Evolutionary conservation across 768 basidiomycete species (phyloP), one percentile per base, ranked within the genome.

Genomic region (Roridomyces roridus): DNA sequence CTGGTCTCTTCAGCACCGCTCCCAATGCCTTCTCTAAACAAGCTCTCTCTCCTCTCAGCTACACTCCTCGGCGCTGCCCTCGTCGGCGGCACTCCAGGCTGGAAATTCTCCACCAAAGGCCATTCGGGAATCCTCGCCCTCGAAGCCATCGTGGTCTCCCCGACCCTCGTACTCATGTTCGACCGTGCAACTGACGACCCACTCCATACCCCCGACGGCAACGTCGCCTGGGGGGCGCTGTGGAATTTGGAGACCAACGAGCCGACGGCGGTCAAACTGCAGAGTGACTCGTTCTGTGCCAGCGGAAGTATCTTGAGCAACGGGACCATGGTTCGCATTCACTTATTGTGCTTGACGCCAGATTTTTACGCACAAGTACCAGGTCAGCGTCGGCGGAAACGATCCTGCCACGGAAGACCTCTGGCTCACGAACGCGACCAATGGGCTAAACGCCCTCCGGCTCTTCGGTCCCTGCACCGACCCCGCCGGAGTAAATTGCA

Each of bases 201-300:
- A 2, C 57, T 75, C 5, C 57, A 68, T 24, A 73, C 83, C 51
- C 21, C 56, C 5, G 74, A 76, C 28, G 79, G 77, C 0, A 82
- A 83, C 60, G 78, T 81, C 0, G 79, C 78, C 14, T 81, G 80
- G 78, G 81, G 78, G 3, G 71, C 80, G 1, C 79, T 77, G 55
- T 87, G 82, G 65, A 78, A 83, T 50, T 63, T 80, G 43, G 71
- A 72, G 31, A 77, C 79, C 12, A 82, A 83, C 62, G 65, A 64
- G 18, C 79, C 76, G 28, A 78, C 78, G 11, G 60, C 85, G 6
- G 79, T 88, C 76, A 80, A 87, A 64, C 72, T 84, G 20, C 59
- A 77, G 35, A 82, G 82, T 10, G 87, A 89, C 68, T 69, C 81
- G 0, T 87, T 87, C 72, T 87, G 85, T 62, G 85, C n/a, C n/a